Percentiles rank a stretch among this genome's conserved stretches.
phyloP scores from a whole-genome alignment of 2,329 filamentous ascomycete genomes.

The Lecanicillium sp. region DNA sequence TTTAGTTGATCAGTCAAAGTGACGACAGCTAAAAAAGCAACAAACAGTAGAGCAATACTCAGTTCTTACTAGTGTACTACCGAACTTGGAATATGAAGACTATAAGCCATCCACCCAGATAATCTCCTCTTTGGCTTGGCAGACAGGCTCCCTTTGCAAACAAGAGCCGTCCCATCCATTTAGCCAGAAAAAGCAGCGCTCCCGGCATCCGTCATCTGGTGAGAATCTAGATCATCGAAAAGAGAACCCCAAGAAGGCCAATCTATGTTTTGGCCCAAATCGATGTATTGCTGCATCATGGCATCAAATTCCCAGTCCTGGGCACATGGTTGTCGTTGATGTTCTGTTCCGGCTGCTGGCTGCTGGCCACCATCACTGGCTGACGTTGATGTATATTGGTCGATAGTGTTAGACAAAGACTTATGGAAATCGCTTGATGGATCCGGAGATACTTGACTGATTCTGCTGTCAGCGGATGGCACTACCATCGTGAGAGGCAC shows the following conservation, averaged over 20 bases:
- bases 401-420: not conserved
- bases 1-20: no score
- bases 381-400: not conserved
- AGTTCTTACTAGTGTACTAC: no score
- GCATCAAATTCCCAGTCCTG: conserved; percentile 3
- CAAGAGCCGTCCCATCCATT: not conserved
- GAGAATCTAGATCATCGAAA: conserved; percentile 3
- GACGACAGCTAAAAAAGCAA: no score
- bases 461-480: not conserved
- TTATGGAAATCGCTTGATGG: not conserved
- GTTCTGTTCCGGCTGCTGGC: not conserved
- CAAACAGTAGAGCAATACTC: no score
- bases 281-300: conserved; percentile 3
- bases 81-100: no score
- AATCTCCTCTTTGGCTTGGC: no score
- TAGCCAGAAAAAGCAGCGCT: conserved; percentile 1
- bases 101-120: no score
- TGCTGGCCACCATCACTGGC: not conserved
- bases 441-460: not conserved
- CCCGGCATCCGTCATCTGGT: conserved; percentile 1
- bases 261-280: not conserved
- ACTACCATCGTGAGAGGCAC: not conserved
- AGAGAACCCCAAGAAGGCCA: conserved; percentile 1
- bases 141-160: no score
- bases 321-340: not conserved